Evolutionary conservation across 805 yeast genomes (phyloP).

Genomic region (Ogataea allantospora): DNA sequence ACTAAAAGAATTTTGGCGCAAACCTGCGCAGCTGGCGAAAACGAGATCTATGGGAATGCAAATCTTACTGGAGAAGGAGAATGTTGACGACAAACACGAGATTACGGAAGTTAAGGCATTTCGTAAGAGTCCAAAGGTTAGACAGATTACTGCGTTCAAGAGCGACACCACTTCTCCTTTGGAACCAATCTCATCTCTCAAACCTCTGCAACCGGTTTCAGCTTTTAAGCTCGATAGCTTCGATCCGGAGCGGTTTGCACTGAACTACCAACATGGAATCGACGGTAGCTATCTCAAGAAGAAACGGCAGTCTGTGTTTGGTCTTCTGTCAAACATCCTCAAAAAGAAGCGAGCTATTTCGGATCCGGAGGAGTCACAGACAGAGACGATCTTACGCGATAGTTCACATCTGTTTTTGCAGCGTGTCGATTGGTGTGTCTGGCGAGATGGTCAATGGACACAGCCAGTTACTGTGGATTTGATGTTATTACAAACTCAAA

Average conservation of each 20-base stretch:
- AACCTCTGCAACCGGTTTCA: constrained; percentile 3
- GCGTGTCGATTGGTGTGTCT: constrained; percentile 26
- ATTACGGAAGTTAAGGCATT: constrained; percentile 1
- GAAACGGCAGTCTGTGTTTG: constrained; percentile 29
- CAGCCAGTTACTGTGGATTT: constrained; percentile 14
- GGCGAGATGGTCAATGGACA: constrained; percentile 32
- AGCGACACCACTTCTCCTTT: constrained; percentile 1
- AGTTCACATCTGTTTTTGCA: constrained; percentile 20
- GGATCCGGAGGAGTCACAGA: constrained; percentile 4
- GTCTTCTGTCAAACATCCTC: constrained; percentile 21
- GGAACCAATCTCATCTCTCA: not conserved
- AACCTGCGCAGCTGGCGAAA: constrained; percentile 3
- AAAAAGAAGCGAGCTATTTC: constrained; percentile 1
- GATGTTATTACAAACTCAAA: constrained; percentile 19
- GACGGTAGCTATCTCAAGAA: constrained; percentile 13
- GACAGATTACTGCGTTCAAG: not conserved
- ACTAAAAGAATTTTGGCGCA: constrained; percentile 4
- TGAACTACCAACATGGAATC: constrained; percentile 23
- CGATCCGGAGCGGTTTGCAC: constrained; percentile 24
- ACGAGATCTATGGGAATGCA: constrained; percentile 14
- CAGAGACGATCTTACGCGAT: constrained; percentile 9
- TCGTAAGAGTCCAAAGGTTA: not conserved
- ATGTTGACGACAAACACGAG: constrained; percentile 1
- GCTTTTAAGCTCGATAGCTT: constrained; percentile 11
- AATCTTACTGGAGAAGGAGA: constrained; percentile 4